Evolutionary conservation across 352 stramenopile species (phyloP), one percentile per base, ranked within the genome.

Genomic region (Phytophthora citrophthora): DNA sequence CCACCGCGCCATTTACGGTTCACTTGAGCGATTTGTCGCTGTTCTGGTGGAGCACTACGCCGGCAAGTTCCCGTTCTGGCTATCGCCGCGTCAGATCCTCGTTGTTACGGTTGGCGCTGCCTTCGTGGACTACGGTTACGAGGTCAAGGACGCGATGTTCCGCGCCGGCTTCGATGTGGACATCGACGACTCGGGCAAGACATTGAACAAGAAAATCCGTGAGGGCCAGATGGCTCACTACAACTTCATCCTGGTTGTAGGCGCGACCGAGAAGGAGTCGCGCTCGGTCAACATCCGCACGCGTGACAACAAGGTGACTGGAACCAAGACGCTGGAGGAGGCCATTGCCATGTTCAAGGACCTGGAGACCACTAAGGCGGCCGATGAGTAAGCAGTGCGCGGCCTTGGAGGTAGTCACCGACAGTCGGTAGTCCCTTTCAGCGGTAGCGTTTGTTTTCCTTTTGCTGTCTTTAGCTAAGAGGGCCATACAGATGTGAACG

Each of bases 1-100:
- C 31, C 97, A 99, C 71, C 84, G 97, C 54, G 97, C 97, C 44
- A 99, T 99, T 83, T 95, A 99, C 51, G 97, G 97, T 29, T 98
- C 91, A 46, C 81, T 99, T 2, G 97, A 99, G 77, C 93, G 97
- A 40, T 99, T 99, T 83, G 97, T 99, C 67, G 97, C 97, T 54
- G 94, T 99, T 23, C 81, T 99, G 24, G 97, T 96, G 26, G 97
- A 99, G 86, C 97, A 99, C 76, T 99, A 95, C 64, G 96, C 91
- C 56, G 97, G 96, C 45, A 99, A 99, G 73, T 99, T 97, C 90
- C 97, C 97, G 9, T 98, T 99, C 65, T 99, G 97, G 97, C 79
- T 99, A 45, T 98, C 91, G 59, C 97, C 97, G 15, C 83, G 97
- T 41, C 97, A 90, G 57, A 85, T 97, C 0, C 96, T 99, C 72